These are phyloP conservation scores for Penicillium sp. DNA, from an alignment of 2,329 filamentous ascomycete species.

Conservation along the genomic window DNA sequence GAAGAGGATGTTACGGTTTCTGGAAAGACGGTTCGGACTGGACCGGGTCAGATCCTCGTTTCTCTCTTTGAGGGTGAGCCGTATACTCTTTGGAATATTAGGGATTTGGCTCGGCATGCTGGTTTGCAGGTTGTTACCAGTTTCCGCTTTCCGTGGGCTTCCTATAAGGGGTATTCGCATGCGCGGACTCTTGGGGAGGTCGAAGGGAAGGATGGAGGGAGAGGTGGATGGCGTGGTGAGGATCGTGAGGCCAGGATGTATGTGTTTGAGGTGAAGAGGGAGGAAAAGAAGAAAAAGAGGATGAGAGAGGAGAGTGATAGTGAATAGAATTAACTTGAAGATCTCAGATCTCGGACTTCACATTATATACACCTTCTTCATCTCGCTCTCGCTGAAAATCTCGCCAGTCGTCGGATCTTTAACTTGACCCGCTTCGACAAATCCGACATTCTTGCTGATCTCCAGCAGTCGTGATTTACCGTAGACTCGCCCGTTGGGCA, in stretches of 20 bases:
- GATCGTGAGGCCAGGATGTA: constrained; percentile 45
- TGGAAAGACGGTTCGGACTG: constrained; percentile 22
- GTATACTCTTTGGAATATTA: constrained; percentile 92
- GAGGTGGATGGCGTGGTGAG: constrained; percentile 46
- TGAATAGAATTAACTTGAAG: too few relatives aligned
- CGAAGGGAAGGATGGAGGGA: constrained; percentile 35
- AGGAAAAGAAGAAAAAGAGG: constrained; percentile 30
- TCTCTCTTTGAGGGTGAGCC: constrained; percentile 91
- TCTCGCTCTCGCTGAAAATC: constrained; percentile 54
- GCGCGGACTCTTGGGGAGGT: constrained; percentile 45
- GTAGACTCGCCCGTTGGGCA: constrained; percentile 85
- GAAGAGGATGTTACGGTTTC: constrained; percentile 13
- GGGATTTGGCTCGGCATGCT: constrained; percentile 72
- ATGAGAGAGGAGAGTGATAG: constrained; percentile 31
- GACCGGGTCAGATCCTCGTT: constrained; percentile 61
- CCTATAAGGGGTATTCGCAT: constrained; percentile 46
- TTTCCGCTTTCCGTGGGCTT: constrained; percentile 46
- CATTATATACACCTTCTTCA: constrained; percentile 89
- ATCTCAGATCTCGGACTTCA: constrained; percentile 37
- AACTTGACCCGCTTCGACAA: constrained; percentile 57
- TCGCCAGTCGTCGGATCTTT: constrained; percentile 75
- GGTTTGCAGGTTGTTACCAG: constrained; percentile 45
- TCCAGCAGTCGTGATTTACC: constrained; percentile 67
- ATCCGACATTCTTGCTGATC: constrained; percentile 72
- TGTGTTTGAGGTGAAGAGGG: constrained; percentile 42